Evolutionary conservation across 2,329 filamentous ascomycete species (phyloP).

Genomic region (Diaporthe longicolla): DNA sequence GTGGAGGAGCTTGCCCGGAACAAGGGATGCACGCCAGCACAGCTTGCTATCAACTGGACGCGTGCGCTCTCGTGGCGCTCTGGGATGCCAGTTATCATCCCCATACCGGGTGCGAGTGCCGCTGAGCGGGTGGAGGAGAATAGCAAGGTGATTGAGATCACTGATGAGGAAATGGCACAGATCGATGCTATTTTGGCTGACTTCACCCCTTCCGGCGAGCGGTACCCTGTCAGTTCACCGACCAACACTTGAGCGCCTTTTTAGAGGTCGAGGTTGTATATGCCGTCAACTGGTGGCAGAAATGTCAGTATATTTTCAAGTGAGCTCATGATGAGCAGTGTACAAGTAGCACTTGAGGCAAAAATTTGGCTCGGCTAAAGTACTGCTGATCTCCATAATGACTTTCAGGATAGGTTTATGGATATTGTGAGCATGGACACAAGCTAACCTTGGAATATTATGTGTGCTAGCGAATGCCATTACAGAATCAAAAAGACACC

Average conservation of each 20-base stretch:
- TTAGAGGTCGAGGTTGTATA: neutral
- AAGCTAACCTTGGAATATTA: no score
- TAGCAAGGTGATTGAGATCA: constrained; percentile 53
- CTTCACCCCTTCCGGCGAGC: constrained; percentile 39
- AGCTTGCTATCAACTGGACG: neutral
- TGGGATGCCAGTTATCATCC: neutral
- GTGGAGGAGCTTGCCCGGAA: neutral
- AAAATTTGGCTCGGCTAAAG: no score
- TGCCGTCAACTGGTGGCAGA: neutral
- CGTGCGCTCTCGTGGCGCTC: neutral
- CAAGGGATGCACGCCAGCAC: neutral
- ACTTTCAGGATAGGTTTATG: no score
- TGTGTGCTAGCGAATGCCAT: no score
- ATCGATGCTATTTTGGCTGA: constrained; percentile 50
- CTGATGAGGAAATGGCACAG: constrained; percentile 53
- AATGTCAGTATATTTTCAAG: no score
- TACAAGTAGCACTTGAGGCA: no score
- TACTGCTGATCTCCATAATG: no score
- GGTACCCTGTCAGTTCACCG: neutral
- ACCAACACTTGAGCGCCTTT: neutral
- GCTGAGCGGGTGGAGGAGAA: constrained; percentile 55
- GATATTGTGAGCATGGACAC: no score
- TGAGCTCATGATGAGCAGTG: no score
- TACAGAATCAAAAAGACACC: no score
- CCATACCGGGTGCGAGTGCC: neutral